Conservation (phyloP, 108 stramenopile species). For the Pseudonitzschia pungens region DNA sequence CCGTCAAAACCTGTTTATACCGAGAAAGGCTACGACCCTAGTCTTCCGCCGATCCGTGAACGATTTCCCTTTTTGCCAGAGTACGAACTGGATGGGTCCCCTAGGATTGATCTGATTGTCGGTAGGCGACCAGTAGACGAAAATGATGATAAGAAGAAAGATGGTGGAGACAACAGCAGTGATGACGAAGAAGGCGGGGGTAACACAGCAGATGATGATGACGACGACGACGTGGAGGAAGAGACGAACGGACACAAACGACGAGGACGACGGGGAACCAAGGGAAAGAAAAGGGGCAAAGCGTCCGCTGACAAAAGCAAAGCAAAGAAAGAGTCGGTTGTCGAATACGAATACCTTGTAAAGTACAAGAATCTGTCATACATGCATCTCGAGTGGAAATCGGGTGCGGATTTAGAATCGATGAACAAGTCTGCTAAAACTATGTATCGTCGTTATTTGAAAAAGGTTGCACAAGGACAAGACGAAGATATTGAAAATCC, state of each 20-base stretch:
- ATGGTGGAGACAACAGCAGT: slow-evolving; percentile 28
- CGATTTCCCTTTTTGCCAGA: slow-evolving; percentile 91
- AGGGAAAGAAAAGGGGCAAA: slow-evolving; percentile 25
- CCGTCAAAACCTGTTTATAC: slow-evolving; percentile 54
- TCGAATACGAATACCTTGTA: slow-evolving; percentile 94
- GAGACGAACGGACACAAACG: slow-evolving; percentile 22
- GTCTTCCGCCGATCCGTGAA: slow-evolving; percentile 73
- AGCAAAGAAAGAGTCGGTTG: slow-evolving; percentile 28
- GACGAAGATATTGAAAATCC: slow-evolving; percentile 86
- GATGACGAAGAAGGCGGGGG: slow-evolving; percentile 33
- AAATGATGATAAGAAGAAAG: slow-evolving; percentile 45
- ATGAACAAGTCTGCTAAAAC: slow-evolving; percentile 87
- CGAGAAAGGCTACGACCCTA: slow-evolving; percentile 83
- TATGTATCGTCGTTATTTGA: slow-evolving; percentile 82
- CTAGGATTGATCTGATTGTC: slow-evolving; percentile 89
- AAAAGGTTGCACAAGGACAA: slow-evolving; percentile 72
- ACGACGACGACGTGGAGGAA: slow-evolving; percentile 20
- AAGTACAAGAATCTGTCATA: slow-evolving; percentile 95
- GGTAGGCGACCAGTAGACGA: slow-evolving; percentile 86
- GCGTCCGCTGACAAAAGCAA: slow-evolving; percentile 18
- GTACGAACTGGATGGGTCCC: slow-evolving; percentile 90
- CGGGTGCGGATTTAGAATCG: slow-evolving; percentile 80
- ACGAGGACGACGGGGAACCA: slow-evolving; percentile 1
- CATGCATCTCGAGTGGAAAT: slow-evolving; percentile 88
- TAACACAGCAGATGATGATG: slow-evolving; percentile 38